phyloP scores from a whole-genome alignment of 2,329 filamentous ascomycete species.

The Epichloe coenophiala region DNA sequence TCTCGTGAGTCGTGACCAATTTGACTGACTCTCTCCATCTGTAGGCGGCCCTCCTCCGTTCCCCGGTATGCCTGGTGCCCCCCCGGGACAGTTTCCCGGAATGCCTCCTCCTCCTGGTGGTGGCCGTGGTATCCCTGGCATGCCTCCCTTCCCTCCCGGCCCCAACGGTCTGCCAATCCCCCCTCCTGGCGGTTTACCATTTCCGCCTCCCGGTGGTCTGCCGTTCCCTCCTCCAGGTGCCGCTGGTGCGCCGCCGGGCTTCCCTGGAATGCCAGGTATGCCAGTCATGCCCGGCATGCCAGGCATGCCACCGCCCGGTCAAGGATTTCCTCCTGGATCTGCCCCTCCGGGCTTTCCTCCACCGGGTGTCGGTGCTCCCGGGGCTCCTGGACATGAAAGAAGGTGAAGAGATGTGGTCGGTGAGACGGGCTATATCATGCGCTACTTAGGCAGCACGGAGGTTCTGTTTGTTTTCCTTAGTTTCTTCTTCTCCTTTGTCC shows the following conservation, averaged over 20 bases:
- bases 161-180: constrained; percentile 5
- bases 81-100: constrained; percentile 26
- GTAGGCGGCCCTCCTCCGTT: constrained; percentile 43
- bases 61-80: constrained; percentile 32
- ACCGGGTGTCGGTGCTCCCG: constrained; percentile 5
- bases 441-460: too few relatives aligned
- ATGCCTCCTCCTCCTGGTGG: constrained; percentile 30
- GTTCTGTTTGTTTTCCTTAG: neutral
- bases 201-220: constrained; percentile 23
- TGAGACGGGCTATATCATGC: neutral
- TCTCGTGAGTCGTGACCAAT: constrained; percentile 10
- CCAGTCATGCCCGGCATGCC: constrained; percentile 10
- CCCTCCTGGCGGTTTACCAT: constrained; percentile 30
- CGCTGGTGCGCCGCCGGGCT: constrained; percentile 15
- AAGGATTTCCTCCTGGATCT: constrained; percentile 29
- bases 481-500: constrained; percentile 2
- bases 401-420: constrained; percentile 14
- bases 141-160: constrained; percentile 30
- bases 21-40: neutral
- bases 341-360: constrained; percentile 14
- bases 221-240: constrained; percentile 27
- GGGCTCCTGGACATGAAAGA: constrained; percentile 25
- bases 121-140: constrained; percentile 31
- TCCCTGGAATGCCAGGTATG: constrained; percentile 19
- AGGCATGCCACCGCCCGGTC: constrained; percentile 24